Conservation (phyloP, 441 rosid genomes). For the Erodium trifolium region DNA sequence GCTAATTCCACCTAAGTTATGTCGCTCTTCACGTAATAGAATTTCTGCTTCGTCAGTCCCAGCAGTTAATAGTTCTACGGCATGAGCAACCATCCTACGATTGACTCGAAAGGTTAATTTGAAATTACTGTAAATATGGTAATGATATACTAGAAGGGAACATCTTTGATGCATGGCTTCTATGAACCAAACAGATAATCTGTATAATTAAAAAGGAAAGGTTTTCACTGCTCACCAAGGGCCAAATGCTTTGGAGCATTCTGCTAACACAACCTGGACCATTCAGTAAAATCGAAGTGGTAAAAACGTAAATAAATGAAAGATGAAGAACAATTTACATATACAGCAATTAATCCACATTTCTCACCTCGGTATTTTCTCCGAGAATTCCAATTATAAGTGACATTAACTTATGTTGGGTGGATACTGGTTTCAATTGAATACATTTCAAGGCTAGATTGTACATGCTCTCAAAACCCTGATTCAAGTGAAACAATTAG, state of each 20-base stretch:
- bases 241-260: constrained; percentile 83
- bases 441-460: constrained; percentile 74
- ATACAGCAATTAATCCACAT: constrained; percentile 12
- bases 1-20: constrained; percentile 63
- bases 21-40: constrained; percentile 65
- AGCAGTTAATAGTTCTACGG: constrained; percentile 72
- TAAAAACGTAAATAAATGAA: background rate
- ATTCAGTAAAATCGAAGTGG: constrained; percentile 17
- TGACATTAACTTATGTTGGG: constrained; percentile 59
- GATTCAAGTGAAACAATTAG: constrained; percentile 20
- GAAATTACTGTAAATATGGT: background rate
- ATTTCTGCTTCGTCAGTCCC: constrained; percentile 64
- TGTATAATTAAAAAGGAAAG: background rate
- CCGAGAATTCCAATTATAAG: constrained; percentile 74
- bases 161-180: background rate
- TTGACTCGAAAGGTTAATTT: constrained; percentile 14
- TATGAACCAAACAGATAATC: background rate
- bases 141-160: background rate
- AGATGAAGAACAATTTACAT: constrained; percentile 4
- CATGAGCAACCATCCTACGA: constrained; percentile 86
- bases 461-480: constrained; percentile 91
- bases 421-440: constrained; percentile 54
- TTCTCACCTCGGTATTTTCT: constrained; percentile 77
- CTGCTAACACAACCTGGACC: constrained; percentile 80
- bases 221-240: constrained; percentile 58